Percentiles rank a stretch among this genome's conserved stretches.
phyloP scores from a whole-genome alignment of 148 eudicot species.

The Diospyros lotus region DNA sequence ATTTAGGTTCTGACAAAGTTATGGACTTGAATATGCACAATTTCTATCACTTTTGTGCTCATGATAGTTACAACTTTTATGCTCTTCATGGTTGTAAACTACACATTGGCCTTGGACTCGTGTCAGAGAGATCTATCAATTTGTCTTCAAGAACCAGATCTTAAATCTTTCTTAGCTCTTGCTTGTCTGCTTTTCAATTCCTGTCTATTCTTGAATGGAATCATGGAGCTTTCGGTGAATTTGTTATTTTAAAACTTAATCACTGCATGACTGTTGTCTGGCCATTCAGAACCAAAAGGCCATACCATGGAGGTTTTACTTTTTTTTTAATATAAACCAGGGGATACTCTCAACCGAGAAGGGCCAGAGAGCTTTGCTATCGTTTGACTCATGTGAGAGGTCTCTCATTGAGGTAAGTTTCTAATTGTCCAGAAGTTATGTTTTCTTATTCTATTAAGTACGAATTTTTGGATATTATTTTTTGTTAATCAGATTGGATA shows the following conservation, averaged over 20 bases:
- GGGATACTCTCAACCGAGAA: conserved; percentile 91
- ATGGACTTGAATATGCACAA: background rate
- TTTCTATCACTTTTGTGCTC: background rate
- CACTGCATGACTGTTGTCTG: background rate
- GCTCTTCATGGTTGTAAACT: conserved; percentile 7
- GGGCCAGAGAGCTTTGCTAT: conserved; percentile 62
- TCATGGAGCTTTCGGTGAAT: background rate
- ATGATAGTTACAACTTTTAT: background rate
- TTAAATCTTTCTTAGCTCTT: background rate
- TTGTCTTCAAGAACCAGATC: background rate
- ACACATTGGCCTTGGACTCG: background rate
- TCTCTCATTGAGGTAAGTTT: conserved; percentile 75
- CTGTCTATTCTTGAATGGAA: background rate
- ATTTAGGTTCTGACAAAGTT: conserved; percentile 2
- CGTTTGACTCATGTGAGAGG: conserved; percentile 74
- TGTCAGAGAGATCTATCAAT: background rate
- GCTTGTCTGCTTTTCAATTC: too few species aligned
- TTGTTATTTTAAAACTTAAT: background rate
- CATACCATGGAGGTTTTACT: background rate
- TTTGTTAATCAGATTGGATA: too few species aligned
- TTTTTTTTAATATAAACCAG: conserved; percentile 28
- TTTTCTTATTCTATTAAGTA: too few species aligned
- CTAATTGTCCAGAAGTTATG: background rate
- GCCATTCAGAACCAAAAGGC: background rate
- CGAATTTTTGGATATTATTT: too few species aligned